Evolutionary conservation across 2,329 filamentous ascomycete species (phyloP).

Genomic region (Phaeosphaeriaceae sp.): DNA sequence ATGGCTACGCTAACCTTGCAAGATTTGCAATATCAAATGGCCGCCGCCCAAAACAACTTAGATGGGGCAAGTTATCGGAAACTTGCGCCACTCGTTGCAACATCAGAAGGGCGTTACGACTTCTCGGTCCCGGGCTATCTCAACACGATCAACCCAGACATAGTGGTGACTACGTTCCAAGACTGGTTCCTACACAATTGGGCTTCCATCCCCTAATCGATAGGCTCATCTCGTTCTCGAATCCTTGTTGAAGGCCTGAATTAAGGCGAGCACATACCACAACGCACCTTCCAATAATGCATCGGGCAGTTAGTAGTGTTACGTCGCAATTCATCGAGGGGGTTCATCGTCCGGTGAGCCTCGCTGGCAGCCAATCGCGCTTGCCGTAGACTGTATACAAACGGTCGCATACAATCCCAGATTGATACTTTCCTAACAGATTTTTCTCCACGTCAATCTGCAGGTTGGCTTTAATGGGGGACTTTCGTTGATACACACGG

Average conservation of each 20-base stretch:
- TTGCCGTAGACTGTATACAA: background rate
- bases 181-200: conserved; percentile 49
- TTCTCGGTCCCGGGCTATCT: conserved; percentile 65
- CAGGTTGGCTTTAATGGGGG: conserved; percentile 4
- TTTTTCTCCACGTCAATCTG: background rate
- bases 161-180: conserved; percentile 44
- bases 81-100: conserved; percentile 69
- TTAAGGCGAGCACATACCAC: background rate
- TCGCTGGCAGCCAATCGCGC: background rate
- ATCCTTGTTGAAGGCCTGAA: background rate
- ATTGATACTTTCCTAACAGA: background rate
- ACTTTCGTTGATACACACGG: background rate
- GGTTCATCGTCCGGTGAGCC: background rate
- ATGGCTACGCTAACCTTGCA: background rate
- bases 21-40: conserved; percentile 58
- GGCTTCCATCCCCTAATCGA: conserved; percentile 39
- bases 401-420: background rate
- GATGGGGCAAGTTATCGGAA: conserved; percentile 48
- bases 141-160: conserved; percentile 55
- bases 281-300: background rate
- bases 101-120: conserved; percentile 71
- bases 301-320: background rate
- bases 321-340: background rate
- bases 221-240: background rate
- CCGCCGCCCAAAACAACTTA: conserved; percentile 40